Base-by-base conservation (phyloP, 148 eudicot species). In the Drosera capensis region DNA sequence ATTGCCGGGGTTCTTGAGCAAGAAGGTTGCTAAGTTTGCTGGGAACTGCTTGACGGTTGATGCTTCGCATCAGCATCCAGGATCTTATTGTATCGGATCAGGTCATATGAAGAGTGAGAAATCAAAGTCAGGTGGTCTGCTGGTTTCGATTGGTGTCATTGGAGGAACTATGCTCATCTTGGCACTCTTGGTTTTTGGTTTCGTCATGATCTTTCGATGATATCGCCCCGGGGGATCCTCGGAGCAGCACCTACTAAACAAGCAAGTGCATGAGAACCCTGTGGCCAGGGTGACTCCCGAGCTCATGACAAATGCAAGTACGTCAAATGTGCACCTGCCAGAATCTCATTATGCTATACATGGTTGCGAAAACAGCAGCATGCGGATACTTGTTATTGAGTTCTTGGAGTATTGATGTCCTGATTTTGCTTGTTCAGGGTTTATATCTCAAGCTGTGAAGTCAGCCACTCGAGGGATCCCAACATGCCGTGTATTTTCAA, bases 221-320 rank as follows among this genome's bases (percentile, higher is more conserved):
- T 68, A 58, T 36, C 66, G 66, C 31, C 59, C 71, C n/a, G 49
- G 66, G 54, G 74, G 65, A 12, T 57, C 65, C 22, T 77, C 76
- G 3, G 81, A 77, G 55, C 78, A 67, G 50, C 67, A 66, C 52
- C 57, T 74, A 38, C 59, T 77, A 45, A 71, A 52, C 20, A 74
- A 74, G 49, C 48, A 60, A 28, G 80, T 76, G 42, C 64, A 50
- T 18, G 85, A 81, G 29, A 66, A 45, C 40, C 52, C 74, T 6
- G 61, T 48, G 16, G 45, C 68, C n/a, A 68, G 68, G 31, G 57
- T 71, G 25, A 69, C 84, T 26, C 50, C 84, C 7, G 74, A 71
- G 43, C 57, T 74, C 47, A 54, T 81, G 44, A 71, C 80, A 46
- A 77, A 57, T 74, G 92, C 84, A 51, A 77, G 92, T 81, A 81